A percentile compares a stretch with the other conserved stretches of the same genome.
phyloP scores from a whole-genome alignment of 2,329 filamentous ascomycete genomes.

The Trichoderma sp. region DNA sequence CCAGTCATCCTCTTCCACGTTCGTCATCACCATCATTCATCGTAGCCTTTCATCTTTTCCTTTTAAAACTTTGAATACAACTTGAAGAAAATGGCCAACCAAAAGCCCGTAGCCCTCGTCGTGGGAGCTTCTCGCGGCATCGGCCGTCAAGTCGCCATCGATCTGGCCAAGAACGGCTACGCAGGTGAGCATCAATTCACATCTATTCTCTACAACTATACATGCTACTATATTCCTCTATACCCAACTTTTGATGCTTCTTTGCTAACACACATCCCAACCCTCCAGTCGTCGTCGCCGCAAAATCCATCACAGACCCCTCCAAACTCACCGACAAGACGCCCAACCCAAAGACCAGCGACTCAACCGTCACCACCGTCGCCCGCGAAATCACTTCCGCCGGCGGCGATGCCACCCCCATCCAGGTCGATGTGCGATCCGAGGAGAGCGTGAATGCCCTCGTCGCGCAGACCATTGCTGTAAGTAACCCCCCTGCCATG shows the following conservation, averaged over 20 bases:
- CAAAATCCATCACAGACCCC: conserved; percentile 73
- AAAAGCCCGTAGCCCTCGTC: conserved; percentile 66
- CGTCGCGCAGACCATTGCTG: conserved; percentile 59
- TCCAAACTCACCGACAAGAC: conserved; percentile 54
- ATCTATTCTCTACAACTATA: not conserved
- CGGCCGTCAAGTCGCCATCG: conserved; percentile 77
- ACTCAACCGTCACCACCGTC: conserved; percentile 81
- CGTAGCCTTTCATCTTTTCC: too few relatives aligned
- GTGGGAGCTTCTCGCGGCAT: conserved; percentile 81
- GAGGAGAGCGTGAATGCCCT: conserved; percentile 63
- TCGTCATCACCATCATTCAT: not conserved
- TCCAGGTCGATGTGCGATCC: conserved; percentile 72
- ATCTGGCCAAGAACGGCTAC: conserved; percentile 73
- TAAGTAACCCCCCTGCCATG: conserved; percentile 27
- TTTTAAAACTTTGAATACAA: too few relatives aligned
- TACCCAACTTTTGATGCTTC: too few relatives aligned
- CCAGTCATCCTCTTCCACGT: not conserved
- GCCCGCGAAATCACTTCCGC: conserved; percentile 70
- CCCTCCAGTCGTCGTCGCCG: conserved; percentile 70
- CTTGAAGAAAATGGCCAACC: conserved; percentile 29
- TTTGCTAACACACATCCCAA: not conserved
- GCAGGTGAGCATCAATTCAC: conserved; percentile 55
- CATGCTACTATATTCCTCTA: too few relatives aligned
- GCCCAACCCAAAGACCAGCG: conserved; percentile 75
- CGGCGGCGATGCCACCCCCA: conserved; percentile 66